Base-by-base conservation (phyloP, 1,139 yeast species). In the Pichia sp. region DNA sequence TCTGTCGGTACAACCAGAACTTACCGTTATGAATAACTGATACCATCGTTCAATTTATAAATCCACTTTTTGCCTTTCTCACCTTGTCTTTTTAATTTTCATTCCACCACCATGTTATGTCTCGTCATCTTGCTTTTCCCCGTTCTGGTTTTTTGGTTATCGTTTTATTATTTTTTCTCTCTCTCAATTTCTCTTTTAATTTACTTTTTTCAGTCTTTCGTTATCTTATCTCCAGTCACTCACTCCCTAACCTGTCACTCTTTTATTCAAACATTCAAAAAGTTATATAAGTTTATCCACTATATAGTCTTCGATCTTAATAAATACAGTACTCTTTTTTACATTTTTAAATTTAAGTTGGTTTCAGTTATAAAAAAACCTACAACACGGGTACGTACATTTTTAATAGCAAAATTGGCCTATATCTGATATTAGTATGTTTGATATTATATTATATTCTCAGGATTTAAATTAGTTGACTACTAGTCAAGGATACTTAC, bases 1-100 rank as follows among this genome's bases (percentile, higher is more conserved):
- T 57, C 70, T 0, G 76, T 84, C 9, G 94, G 93, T 3, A 65
- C 67, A 0, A 63, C 76, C n/a, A 72, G 80, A 58, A 52, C 61
- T 1, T 81, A 81, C 58, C 52, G 41, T 36, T 22, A 22, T 11
- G 9, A 34, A 33, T 19, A 31, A 17, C 19, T 33, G 12, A 18
- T 4, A n/a, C n/a, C n/a, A n/a, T n/a, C n/a, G n/a, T n/a, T n/a
- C 3, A 35, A 15, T 19, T 3, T 6, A 18, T 14, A 38, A 22
- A n/a, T 9, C 28, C 3, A 18, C 34, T 24, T 24, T 24, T 24
- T 24, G 27, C 10, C 27, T 24, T 24, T 24, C 27, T 7, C 10
- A 24, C 10, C 27, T 24, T 24, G 27, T 24, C 27, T 24, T 10
- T 24, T 7, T 24, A 8, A 24, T 24, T 24, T 24, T 24, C 20